Evolutionary conservation across 345 rosid species (phyloP), one percentile per base, ranked within the genome.

Genomic region (Lagerstroemia speciosa): DNA sequence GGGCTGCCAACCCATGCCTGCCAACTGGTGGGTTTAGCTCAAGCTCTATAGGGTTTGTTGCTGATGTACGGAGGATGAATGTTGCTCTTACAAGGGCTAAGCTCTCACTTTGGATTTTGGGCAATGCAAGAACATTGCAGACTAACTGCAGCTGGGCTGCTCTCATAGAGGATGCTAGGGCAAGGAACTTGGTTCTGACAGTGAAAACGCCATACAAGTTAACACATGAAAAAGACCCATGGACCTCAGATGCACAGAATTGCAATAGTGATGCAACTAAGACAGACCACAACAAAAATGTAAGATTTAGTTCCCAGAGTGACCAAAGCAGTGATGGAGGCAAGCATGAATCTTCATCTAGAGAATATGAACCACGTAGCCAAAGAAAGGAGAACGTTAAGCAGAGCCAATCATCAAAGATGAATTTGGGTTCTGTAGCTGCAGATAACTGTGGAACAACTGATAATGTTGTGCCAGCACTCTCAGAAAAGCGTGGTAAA

Each of bases 1-100:
- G 99, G 80, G 99, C 98, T 60, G 75, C 88, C 61, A 78, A 79
- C 71, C 73, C 87, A 41, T 20, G 48, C 65, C 77, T 82, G 72
- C 67, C 67, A 41, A 38, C 69, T 26, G 69, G 67, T 65, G 82
- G 80, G 60, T 36, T 67, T 67, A 78, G 76, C 64, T 82, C 87
- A 71, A 87, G 86, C 70, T 83, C 84, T 75, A 91, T 91, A 63
- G 97, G 99, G 53, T 94, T 91, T 80, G 96, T 91, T 55, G 88
- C 99, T 75, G 96, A 94, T 83, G 90, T 82, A 22, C 85, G 93
- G 75, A 83, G 97, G 74, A 94, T 94, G 97, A 94, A 91, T 79
- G 99, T 94, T 66, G 95, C 97, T 74, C 80, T 94, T 76, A 94
- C 98, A 22, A 89, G 99, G 83, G 98, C 98, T 33, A 94, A 77